A percentile compares a stretch with the other conserved stretches of the same genome.
Evolutionary conservation across 1,284 basidiomycete species (phyloP).

Genomic region (Trichosporon asahii): DNA sequence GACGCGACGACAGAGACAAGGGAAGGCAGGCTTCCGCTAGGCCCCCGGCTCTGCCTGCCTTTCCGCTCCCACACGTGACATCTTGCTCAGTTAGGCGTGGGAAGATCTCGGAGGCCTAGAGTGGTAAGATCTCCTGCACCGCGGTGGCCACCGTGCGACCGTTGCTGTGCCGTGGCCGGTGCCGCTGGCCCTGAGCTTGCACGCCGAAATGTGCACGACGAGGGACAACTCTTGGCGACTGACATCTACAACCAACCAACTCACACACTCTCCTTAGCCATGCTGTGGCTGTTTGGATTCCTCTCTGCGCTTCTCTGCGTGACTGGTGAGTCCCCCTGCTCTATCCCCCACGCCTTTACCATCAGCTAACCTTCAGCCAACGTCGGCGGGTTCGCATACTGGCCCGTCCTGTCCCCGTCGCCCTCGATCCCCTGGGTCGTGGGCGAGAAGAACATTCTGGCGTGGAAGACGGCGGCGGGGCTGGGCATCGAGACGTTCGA

Average conservation of each 20-base stretch:
- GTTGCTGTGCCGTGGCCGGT: no score
- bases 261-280: neutral
- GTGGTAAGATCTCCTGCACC: no score
- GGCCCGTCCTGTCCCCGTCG: constrained; percentile 45
- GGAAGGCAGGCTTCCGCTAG: no score
- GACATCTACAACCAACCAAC: neutral
- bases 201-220: neutral
- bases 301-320: neutral
- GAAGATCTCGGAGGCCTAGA: no score
- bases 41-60: no score
- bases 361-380: neutral
- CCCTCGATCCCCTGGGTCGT: constrained; percentile 44
- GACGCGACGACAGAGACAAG: no score
- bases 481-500: constrained; percentile 49
- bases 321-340: neutral
- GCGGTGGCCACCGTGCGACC: no score
- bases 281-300: constrained; percentile 6
- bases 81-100: no score
- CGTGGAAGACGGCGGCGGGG: constrained; percentile 46
- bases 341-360: neutral
- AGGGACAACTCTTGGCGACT: neutral
- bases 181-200: neutral
- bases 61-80: no score
- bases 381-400: constrained; percentile 31
- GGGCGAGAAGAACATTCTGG: constrained; percentile 44